A percentile compares a stretch with the other conserved stretches of the same genome.
These are phyloP conservation scores for Candida hispaniensis DNA, from an alignment of 805 yeast species.

Conservation along the genomic window DNA sequence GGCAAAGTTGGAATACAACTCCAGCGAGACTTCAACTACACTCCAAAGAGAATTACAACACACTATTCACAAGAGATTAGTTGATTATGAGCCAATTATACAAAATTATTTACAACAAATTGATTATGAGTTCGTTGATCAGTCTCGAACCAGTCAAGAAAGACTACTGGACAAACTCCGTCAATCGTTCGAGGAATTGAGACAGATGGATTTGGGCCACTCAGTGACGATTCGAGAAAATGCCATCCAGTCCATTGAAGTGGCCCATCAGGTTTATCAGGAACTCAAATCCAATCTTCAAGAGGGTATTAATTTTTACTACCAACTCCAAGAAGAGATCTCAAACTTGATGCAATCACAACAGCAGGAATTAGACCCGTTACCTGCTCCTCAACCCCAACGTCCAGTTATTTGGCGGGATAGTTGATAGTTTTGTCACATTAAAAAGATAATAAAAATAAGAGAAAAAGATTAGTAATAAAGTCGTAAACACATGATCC, in stretches of 20 bases:
- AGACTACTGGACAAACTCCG: slow-evolving; percentile 33
- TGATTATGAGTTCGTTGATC: slow-evolving; percentile 36
- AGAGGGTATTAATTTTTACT: slow-evolving; percentile 64
- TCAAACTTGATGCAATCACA: no score
- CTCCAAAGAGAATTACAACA: slow-evolving; percentile 31
- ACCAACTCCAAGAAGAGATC: slow-evolving; percentile 43
- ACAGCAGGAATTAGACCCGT: no score
- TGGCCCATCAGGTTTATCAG: slow-evolving; percentile 39
- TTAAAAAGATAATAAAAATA: no score
- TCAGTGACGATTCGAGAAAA: slow-evolving; percentile 35
- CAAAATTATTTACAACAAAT: slow-evolving; percentile 33
- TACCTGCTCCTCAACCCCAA: no score
- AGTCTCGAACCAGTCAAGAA: slow-evolving; percentile 28
- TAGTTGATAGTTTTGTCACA: no score
- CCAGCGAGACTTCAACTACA: background rate
- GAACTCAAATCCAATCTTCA: slow-evolving; percentile 50
- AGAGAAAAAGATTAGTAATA: no score
- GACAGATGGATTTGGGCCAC: slow-evolving; percentile 23
- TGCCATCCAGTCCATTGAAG: slow-evolving; percentile 43
- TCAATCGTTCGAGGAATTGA: slow-evolving; percentile 21
- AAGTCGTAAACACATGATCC: no score
- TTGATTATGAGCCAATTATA: no score
- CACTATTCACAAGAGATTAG: slow-evolving; percentile 27
- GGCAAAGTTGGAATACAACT: no score
- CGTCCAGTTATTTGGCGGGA: no score